Evolutionary conservation across 306 rosid species (phyloP).

Genomic region (Cajanus cajan): DNA sequence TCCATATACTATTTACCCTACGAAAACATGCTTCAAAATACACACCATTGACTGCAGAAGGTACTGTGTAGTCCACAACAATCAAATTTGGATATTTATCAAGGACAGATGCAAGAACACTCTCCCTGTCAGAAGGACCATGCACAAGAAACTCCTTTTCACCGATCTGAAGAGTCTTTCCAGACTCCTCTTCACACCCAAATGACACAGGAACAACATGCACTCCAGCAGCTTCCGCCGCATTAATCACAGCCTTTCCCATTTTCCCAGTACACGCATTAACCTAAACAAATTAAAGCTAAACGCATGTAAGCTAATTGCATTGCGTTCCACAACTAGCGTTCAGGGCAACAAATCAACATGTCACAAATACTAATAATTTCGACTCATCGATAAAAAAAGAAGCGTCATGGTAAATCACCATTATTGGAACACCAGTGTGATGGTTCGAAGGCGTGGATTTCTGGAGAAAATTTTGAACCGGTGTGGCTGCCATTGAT

Average conservation of each 20-base stretch:
- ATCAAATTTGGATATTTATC: slow-evolving; percentile 70
- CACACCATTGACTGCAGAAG: slow-evolving; percentile 84
- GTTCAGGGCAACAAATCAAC: background rate
- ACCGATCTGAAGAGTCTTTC: slow-evolving; percentile 55
- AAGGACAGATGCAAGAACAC: slow-evolving; percentile 55
- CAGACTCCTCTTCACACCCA: slow-evolving; percentile 70
- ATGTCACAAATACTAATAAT: background rate
- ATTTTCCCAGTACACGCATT: slow-evolving; percentile 89
- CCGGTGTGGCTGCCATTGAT: slow-evolving; percentile 38
- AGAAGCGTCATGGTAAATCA: background rate
- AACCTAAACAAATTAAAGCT: slow-evolving; percentile 46
- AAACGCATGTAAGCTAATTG: background rate
- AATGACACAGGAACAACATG: slow-evolving; percentile 76
- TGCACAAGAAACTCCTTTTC: slow-evolving; percentile 70
- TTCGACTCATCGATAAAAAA: background rate
- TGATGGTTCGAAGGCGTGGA: slow-evolving; percentile 20
- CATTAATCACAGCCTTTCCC: slow-evolving; percentile 82
- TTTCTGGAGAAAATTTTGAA: slow-evolving; percentile 40
- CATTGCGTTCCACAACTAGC: background rate
- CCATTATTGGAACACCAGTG: slow-evolving; percentile 47
- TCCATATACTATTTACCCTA: too few species aligned
- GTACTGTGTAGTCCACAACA: slow-evolving; percentile 84
- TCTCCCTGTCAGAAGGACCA: slow-evolving; percentile 77
- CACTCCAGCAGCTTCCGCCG: slow-evolving; percentile 85
- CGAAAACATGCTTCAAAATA: slow-evolving; percentile 4